These are phyloP conservation scores for Fusarium proliferatum DNA, from an alignment of 2,329 filamentous ascomycete genomes.

Conservation along the genomic window DNA sequence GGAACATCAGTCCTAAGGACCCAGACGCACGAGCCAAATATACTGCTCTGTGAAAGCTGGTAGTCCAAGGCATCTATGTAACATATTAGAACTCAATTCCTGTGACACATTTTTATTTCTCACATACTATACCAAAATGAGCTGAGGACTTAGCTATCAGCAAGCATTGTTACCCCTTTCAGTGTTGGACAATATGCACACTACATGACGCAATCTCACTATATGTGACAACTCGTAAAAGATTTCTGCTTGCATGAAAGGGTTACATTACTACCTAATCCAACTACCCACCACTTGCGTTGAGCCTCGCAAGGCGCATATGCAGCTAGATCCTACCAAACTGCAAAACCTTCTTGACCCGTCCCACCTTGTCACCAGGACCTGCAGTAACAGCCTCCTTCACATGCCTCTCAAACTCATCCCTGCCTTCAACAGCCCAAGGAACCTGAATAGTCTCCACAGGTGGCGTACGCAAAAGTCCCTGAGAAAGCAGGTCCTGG, in stretches of 20 bases:
- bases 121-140: too few relatives aligned
- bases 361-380: not conserved
- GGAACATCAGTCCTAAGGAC: not conserved
- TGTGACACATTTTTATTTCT: not conserved
- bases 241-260: rapidly evolving
- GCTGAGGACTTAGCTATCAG: too few relatives aligned
- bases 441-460: not conserved
- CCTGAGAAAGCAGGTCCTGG: not conserved
- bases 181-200: not conserved
- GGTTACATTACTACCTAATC: not conserved
- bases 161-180: not conserved
- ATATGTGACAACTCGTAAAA: not conserved
- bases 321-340: not conserved
- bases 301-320: rapidly evolving
- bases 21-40: rapidly evolving
- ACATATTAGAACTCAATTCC: not conserved
- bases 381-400: not conserved
- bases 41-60: rapidly evolving
- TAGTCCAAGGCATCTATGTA: not conserved
- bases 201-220: not conserved
- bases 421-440: not conserved
- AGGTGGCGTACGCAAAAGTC: not conserved
- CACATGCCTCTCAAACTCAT: not conserved
- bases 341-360: conserved; percentile 1
- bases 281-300: rapidly evolving